Conservation (phyloP, 371 early-diverging fungal species). For the Synchytrium microbalum region DNA sequence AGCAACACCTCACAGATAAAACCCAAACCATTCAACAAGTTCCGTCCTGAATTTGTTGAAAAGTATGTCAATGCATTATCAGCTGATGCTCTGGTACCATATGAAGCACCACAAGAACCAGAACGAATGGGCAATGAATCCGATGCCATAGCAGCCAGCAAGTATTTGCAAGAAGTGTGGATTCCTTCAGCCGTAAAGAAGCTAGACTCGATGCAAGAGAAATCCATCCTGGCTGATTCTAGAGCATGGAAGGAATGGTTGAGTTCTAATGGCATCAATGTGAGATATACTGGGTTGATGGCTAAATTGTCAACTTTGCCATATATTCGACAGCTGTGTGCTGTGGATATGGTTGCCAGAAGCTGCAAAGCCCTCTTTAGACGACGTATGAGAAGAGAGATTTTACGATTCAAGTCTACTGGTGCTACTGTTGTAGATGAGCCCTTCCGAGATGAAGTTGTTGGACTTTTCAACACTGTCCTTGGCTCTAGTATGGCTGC, state of each 20-base stretch:
- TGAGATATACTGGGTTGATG: conserved; percentile 39
- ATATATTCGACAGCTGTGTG: conserved; percentile 31
- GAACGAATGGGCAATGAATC: conserved; percentile 32
- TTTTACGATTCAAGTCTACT: conserved; percentile 36
- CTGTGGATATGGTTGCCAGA: conserved; percentile 42
- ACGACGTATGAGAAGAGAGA: conserved; percentile 27
- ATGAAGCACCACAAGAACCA: conserved; percentile 26
- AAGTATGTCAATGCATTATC: conserved; percentile 11
- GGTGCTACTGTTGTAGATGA: conserved; percentile 42
- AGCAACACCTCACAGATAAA: background rate
- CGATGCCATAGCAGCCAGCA: conserved; percentile 27
- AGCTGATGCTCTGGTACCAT: conserved; percentile 28
- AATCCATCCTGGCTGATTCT: conserved; percentile 28
- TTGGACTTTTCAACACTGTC: conserved; percentile 24
- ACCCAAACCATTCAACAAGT: conserved; percentile 10
- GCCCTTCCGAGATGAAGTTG: conserved; percentile 27
- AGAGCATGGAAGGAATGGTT: conserved; percentile 24
- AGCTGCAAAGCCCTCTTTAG: conserved; percentile 32
- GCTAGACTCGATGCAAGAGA: conserved; percentile 35
- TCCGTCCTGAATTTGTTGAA: conserved; percentile 43
- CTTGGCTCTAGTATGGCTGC: conserved; percentile 25
- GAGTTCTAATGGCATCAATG: conserved; percentile 40
- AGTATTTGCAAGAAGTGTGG: conserved; percentile 32
- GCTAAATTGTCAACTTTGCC: conserved; percentile 34
- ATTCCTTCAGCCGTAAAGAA: conserved; percentile 35